Base-by-base conservation (phyloP, 2,329 filamentous ascomycete species). In the Aspergillus alliaceus region DNA sequence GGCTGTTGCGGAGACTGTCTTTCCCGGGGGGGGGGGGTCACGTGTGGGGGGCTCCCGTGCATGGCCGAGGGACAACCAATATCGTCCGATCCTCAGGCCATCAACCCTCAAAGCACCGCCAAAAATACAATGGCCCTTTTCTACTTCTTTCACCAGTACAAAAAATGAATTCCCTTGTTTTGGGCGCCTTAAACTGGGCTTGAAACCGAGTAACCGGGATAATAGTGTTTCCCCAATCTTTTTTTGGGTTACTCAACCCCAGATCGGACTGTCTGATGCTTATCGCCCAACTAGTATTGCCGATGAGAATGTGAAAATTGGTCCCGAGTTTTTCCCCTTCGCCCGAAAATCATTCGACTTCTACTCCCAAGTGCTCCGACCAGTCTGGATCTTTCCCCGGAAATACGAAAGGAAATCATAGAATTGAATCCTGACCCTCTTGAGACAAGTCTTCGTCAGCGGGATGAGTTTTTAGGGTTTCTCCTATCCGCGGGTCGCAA, bases 291-390 rank as follows among this genome's bases (percentile, higher is more conserved):
- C 51, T 44, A 51, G 55, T 61, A 60, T 46, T 63, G 53, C 58
- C 59, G 62, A 56, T 57, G 59, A 27, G 50, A 60, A 56, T 40
- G 53, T 57, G 55, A 44, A 63, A 56, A 40, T 42, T 54, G 64
- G 49, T 62, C 64, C 68, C 64, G 66, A 63, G 64, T 44, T 44
- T 67, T 58, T 66, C 66, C 67, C 69, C 61, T 66, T 69, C 60
- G 62, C 62, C 69, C 68, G 68, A 68, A 59, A 62, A 60, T 61
- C 50, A 59, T 57, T 61, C 53, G 44, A 66, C 54, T 63, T 62
- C 60, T 64, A 59, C 58, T 64, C 53, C 22, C 39, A 20, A 18
- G 44, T 47, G 47, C 31, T 56, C 49, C 40, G 55, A 54, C 29
- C 25, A 42, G 34, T 40, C 35, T 39, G 50, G 58, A 57, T 52